Evolutionary conservation across 345 rosid genomes (phyloP).

Genomic region (Brassica carinata): DNA sequence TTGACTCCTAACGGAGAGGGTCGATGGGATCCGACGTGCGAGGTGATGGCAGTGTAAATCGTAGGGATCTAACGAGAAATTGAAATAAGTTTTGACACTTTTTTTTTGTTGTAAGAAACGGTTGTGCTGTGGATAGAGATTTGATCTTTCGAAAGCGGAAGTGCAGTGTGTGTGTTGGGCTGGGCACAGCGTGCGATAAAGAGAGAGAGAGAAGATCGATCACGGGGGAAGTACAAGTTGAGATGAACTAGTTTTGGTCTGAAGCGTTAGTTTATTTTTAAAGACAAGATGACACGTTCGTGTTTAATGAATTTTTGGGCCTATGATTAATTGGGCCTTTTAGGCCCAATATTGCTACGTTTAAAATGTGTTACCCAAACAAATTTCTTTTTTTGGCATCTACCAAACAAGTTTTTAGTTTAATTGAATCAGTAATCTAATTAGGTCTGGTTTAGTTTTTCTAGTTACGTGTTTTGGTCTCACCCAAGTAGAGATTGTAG

Average conservation of each 20-base stretch:
- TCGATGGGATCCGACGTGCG: constrained; percentile 15
- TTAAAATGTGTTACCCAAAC: not conserved
- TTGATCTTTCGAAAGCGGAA: not conserved
- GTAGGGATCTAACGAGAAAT: not conserved
- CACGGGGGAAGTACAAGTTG: constrained; percentile 6
- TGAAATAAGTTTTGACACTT: not conserved
- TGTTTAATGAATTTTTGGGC: constrained; percentile 13
- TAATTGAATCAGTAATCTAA: not conserved
- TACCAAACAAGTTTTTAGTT: no score
- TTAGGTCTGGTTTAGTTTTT: not conserved
- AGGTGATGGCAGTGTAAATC: constrained; percentile 2
- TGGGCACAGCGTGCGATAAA: constrained; percentile 21
- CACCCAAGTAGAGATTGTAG: no score
- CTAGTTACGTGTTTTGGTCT: not conserved
- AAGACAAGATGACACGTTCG: not conserved
- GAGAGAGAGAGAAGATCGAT: constrained; percentile 18
- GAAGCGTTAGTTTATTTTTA: not conserved
- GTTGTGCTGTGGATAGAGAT: not conserved
- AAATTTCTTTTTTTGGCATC: not conserved
- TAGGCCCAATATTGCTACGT: not conserved
- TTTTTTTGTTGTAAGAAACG: not conserved
- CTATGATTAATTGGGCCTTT: not conserved
- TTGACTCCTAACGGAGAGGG: constrained; percentile 2
- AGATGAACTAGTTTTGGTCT: constrained; percentile 28
- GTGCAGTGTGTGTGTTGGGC: constrained; percentile 19